Evolutionary conservation across 805 yeast species (phyloP), one percentile per base, ranked within the genome.

Genomic region (Cyberlindnera misumaiensis): DNA sequence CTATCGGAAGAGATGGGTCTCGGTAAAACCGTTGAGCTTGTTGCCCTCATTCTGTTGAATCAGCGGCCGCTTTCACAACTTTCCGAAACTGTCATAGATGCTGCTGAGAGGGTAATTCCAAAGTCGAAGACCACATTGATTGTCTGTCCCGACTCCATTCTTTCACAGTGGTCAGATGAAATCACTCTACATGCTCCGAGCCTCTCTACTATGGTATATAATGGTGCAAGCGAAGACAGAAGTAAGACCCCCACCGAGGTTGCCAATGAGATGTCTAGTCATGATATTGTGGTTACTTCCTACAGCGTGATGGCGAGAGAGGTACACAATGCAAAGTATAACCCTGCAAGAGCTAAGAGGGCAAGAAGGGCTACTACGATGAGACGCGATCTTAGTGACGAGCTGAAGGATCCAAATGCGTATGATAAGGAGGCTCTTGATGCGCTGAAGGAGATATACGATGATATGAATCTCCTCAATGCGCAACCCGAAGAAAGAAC

Each of bases 1-100:
- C 58, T 93, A 26, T 83, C 93, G 1, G 98, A 90, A 52, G 98
- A 93, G 59, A 93, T 93, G 98, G 98, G 98, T 0, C 68, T 93
- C 7, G 98, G 98, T 0, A 93, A 93, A 54, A 90, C 98, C 0
- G 78, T 93, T 4, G 98, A 93, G 56, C 67, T 88, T 11, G 66
- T 85, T 3, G 67, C 95, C 0, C 62, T 90, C 29, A 61, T 83
- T 0, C 53, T 77, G 2, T 52, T 79, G 35, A 82, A 93, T 55
- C 77, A 65, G 25, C 61, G 96, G 12, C 67, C 70, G 0, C 3
- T 41, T 15, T 11, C 31, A 1, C 46, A 52, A 4, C 22, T 36
- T 6, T 41, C 30, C 3, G 40, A 39, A 3, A 17, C 10, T 7
- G 24, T 32, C 1, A 15, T 15, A 9, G 52, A 56, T 32, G 6